Percentiles rank a stretch among this genome's conserved stretches.
phyloP scores from a whole-genome alignment of 768 basidiomycete species.

The Steccherinum ochraceum region DNA sequence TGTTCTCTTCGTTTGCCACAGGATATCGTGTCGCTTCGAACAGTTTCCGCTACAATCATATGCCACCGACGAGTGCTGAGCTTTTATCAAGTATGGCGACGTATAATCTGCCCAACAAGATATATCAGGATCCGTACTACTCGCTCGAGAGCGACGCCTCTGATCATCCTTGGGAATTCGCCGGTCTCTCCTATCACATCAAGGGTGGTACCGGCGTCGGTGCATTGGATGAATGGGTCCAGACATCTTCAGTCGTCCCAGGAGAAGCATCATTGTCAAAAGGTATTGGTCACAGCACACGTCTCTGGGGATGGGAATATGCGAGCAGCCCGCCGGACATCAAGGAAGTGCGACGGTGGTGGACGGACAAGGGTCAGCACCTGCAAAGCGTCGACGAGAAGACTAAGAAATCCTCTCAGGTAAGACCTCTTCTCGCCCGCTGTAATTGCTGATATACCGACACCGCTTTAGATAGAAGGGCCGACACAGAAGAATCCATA shows the following conservation, averaged over 20 bases:
- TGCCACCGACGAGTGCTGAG: constrained; percentile 45
- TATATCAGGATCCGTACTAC: constrained; percentile 80
- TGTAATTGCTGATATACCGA: constrained; percentile 1
- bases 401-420: constrained; percentile 44
- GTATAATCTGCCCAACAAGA: constrained; percentile 45
- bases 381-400: constrained; percentile 13
- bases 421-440: constrained; percentile 15
- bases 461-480: constrained; percentile 49
- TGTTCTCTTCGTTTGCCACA: neutral
- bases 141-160: constrained; percentile 69
- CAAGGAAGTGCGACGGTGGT: constrained; percentile 53
- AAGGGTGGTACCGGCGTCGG: constrained; percentile 56
- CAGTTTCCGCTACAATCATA: constrained; percentile 37
- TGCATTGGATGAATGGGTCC: constrained; percentile 58
- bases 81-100: constrained; percentile 38
- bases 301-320: constrained; percentile 76
- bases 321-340: constrained; percentile 60
- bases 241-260: constrained; percentile 3
- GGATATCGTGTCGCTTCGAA: neutral
- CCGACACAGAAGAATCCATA: constrained; percentile 71
- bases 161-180: constrained; percentile 65
- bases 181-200: constrained; percentile 67
- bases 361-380: constrained; percentile 9
- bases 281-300: constrained; percentile 16
- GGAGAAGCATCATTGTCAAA: neutral